A percentile compares a stretch with the other conserved stretches of the same genome.
Evolutionary conservation across 1,284 basidiomycete species (phyloP).

Genomic region (Phellinidium pouzarii): DNA sequence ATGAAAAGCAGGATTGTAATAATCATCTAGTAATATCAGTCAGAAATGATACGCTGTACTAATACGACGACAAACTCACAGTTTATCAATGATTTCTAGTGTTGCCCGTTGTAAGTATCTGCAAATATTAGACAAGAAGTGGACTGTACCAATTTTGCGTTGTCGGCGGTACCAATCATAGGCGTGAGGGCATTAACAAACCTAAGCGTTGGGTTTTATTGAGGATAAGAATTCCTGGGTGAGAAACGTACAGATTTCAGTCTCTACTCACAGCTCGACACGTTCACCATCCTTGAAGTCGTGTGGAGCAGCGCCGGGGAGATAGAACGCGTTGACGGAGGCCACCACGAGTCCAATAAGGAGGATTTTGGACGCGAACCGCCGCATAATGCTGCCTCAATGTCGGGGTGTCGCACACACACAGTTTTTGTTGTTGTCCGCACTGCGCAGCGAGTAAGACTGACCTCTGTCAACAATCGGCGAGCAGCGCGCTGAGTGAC

Average conservation of each 20-base stretch:
- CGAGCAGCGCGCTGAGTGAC: too few species aligned
- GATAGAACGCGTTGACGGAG: conserved; percentile 48
- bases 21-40: conserved; percentile 57
- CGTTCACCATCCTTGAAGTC: conserved; percentile 66
- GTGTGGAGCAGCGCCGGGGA: conserved; percentile 75
- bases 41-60: conserved; percentile 18
- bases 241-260: too few species aligned
- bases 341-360: conserved; percentile 22
- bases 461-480: too few species aligned
- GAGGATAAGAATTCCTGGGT: too few species aligned
- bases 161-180: conserved; percentile 62
- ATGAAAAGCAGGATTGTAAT: conserved; percentile 79
- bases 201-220: too few species aligned
- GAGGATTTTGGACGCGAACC: conserved; percentile 10
- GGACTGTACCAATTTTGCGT: conserved; percentile 70
- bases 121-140: neutral
- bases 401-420: neutral
- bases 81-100: conserved; percentile 76
- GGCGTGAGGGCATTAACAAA: conserved; percentile 86
- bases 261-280: conserved; percentile 57
- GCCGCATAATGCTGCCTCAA: conserved; percentile 6
- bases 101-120: conserved; percentile 8
- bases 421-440: too few species aligned
- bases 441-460: too few species aligned
- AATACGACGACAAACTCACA: conserved; percentile 39